These are phyloP conservation scores for Eucalyptus camaldulensis DNA, from an alignment of 345 rosid genomes.

Conservation along the genomic window DNA sequence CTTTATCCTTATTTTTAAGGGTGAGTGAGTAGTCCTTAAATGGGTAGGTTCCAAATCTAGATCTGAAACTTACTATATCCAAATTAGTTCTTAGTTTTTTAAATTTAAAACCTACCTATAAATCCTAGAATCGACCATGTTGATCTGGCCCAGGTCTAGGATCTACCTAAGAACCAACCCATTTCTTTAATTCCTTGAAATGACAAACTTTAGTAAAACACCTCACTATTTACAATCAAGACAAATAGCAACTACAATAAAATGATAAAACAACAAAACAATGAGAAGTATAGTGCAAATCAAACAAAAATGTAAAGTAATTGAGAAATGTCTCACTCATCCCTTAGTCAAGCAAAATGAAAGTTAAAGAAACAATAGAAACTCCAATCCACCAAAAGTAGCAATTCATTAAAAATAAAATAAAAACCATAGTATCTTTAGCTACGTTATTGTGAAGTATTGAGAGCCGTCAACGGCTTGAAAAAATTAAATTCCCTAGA, in stretches of 20 bases:
- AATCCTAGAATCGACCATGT: background rate
- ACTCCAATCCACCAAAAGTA: background rate
- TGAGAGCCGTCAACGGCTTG: background rate
- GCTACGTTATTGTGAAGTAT: background rate
- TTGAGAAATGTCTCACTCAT: background rate
- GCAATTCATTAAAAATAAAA: background rate
- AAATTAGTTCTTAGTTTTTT: rapidly evolving
- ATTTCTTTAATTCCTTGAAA: background rate
- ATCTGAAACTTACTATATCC: background rate
- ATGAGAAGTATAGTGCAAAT: background rate
- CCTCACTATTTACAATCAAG: background rate
- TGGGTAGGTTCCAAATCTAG: background rate
- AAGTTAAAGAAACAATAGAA: background rate
- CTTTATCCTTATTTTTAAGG: background rate
- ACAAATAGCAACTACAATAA: background rate
- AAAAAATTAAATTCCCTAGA: background rate
- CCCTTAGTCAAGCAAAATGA: background rate
- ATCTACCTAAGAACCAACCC: background rate
- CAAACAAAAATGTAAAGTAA: background rate
- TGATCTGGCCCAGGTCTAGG: background rate
- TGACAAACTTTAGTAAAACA: background rate
- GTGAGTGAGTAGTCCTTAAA: background rate
- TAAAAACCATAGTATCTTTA: background rate
- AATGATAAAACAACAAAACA: background rate
- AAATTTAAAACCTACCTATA: too few species aligned